A percentile compares a stretch with the other conserved stretches of the same genome.
Evolutionary conservation across 495 filamentous ascomycete genomes (phyloP).

Genomic region (Daldinia decipiens): DNA sequence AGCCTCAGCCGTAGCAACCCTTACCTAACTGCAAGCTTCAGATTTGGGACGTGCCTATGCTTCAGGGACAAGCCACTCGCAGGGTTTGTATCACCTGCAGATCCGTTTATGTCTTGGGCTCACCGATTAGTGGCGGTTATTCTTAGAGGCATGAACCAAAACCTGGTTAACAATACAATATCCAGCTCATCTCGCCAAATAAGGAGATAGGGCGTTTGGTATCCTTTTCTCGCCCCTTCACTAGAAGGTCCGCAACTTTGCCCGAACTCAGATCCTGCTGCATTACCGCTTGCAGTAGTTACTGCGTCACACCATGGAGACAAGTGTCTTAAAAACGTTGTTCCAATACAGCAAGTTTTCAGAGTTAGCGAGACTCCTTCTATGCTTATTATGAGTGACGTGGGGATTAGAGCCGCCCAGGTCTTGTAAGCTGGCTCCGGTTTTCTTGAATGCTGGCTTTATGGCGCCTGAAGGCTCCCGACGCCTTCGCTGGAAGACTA

Average conservation of each 20-base stretch:
- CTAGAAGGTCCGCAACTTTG: slow-evolving; percentile 26
- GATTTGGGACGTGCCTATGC: slow-evolving; percentile 15
- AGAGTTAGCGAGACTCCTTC: slow-evolving; percentile 28
- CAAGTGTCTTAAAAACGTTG: slow-evolving; percentile 35
- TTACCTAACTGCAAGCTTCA: slow-evolving; percentile 20
- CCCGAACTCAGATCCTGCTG: slow-evolving; percentile 12
- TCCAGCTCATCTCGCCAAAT: slow-evolving; percentile 17
- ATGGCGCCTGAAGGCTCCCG: slow-evolving; percentile 16
- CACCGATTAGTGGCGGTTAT: slow-evolving; percentile 39
- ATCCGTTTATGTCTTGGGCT: slow-evolving; percentile 35
- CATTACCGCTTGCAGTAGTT: slow-evolving; percentile 29
- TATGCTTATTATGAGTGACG: slow-evolving; percentile 30
- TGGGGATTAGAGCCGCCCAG: slow-evolving; percentile 22
- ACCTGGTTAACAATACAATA: slow-evolving; percentile 24
- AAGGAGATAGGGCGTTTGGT: background rate
- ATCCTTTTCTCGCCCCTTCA: slow-evolving; percentile 11
- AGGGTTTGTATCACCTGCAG: slow-evolving; percentile 40
- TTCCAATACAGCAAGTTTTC: slow-evolving; percentile 8
- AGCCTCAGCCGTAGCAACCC: slow-evolving; percentile 14
- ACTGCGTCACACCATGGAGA: slow-evolving; percentile 25
- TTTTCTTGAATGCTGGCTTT: slow-evolving; percentile 24
- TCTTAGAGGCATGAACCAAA: slow-evolving; percentile 37
- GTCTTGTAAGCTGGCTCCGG: slow-evolving; percentile 29
- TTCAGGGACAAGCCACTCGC: slow-evolving; percentile 16
- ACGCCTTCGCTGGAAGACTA: slow-evolving; percentile 3